phyloP scores from a whole-genome alignment of 352 stramenopile species.

The Pythium insidiosum region DNA sequence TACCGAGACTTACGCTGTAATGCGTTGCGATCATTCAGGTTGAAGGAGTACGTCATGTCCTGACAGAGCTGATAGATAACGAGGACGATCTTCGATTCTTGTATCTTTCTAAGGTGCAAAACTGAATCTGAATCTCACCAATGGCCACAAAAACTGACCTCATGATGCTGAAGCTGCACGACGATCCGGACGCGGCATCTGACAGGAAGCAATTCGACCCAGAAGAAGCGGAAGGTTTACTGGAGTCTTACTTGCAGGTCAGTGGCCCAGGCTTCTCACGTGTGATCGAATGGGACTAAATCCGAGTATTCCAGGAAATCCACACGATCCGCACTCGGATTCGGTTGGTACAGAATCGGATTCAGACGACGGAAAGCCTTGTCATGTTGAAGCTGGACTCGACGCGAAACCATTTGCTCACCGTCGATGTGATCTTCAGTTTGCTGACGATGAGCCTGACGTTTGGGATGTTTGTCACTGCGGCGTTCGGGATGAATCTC shows the following conservation, averaged over 20 bases:
- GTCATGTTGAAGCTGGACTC: conserved; percentile 69
- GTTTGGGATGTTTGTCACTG: conserved; percentile 48
- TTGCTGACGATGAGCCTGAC: conserved; percentile 49
- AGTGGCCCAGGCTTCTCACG: no score
- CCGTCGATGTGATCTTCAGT: conserved; percentile 45
- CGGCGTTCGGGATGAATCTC: conserved; percentile 62
- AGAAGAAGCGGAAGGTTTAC: conserved; percentile 46
- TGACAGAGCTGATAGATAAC: conserved; percentile 24
- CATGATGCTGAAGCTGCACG: conserved; percentile 25
- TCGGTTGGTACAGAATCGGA: conserved; percentile 54
- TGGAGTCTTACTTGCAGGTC: conserved; percentile 39
- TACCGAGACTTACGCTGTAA: not conserved
- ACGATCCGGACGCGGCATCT: conserved; percentile 29
- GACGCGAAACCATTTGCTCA: conserved; percentile 53
- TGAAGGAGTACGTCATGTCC: conserved; percentile 10
- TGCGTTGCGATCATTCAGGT: conserved; percentile 9
- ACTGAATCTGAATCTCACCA: not conserved
- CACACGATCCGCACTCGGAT: conserved; percentile 62
- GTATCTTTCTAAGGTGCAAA: conserved; percentile 24
- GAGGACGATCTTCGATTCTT: conserved; percentile 23
- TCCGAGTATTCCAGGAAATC: no score
- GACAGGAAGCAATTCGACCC: conserved; percentile 31
- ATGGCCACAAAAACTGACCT: no score
- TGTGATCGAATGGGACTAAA: no score
- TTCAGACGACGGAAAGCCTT: conserved; percentile 62